A percentile compares a stretch with the other conserved stretches of the same genome.
Conservation (phyloP, 2,329 filamentous ascomycete species). For the Trichoderma polysporum region DNA sequence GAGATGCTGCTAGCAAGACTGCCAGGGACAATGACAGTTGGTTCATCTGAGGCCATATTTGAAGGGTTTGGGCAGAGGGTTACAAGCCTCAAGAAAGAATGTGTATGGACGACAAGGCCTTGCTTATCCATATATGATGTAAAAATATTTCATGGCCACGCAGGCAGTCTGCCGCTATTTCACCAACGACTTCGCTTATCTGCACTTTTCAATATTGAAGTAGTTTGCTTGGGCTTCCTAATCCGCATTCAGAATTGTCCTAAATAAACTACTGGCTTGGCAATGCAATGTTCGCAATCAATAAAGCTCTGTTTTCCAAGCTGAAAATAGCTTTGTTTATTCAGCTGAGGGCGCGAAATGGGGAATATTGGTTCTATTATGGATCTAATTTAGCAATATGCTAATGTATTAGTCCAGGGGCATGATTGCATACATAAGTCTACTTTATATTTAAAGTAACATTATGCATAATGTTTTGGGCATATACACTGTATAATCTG, state of each 20-base stretch:
- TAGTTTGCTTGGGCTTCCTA: neutral
- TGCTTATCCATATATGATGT: neutral
- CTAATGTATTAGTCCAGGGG: neutral
- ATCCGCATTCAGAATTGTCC: neutral
- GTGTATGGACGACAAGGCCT: neutral
- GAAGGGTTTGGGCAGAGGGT: neutral
- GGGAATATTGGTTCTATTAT: constrained; percentile 3
- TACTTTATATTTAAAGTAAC: too few species aligned
- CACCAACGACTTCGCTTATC: neutral
- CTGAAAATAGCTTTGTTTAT: neutral
- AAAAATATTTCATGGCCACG: neutral
- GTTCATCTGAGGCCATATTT: neutral
- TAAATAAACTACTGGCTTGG: neutral
- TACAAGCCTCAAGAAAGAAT: neutral
- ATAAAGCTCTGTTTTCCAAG: neutral
- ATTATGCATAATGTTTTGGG: too few species aligned
- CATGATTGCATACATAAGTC: too few species aligned
- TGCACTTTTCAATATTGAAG: neutral
- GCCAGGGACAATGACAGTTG: neutral
- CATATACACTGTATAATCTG: too few species aligned
- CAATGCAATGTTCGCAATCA: neutral
- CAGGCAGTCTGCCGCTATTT: neutral
- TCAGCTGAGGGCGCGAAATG: neutral
- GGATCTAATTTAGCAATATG: neutral
- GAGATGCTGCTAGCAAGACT: neutral